These are phyloP conservation scores for Amanita thiersii DNA, from an alignment of 768 basidiomycete species.

Conservation along the genomic window DNA sequence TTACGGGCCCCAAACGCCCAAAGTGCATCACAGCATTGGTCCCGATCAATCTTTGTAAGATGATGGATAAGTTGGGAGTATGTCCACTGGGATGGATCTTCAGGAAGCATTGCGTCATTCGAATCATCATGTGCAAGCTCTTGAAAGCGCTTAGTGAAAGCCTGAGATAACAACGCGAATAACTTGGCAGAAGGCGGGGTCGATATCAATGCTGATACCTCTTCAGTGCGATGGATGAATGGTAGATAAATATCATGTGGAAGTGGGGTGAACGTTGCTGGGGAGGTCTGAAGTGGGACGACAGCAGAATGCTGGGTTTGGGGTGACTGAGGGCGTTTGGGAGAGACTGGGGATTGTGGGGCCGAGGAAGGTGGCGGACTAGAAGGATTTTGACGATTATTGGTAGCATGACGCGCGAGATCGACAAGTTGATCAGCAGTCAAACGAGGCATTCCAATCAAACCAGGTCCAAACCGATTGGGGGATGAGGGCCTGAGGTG, in stretches of 20 bases:
- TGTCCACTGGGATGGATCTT: conserved; percentile 65
- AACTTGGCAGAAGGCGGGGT: conserved; percentile 60
- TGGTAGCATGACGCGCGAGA: conserved; percentile 56
- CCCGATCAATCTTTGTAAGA: conserved; percentile 56
- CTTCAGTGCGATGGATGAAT: conserved; percentile 75
- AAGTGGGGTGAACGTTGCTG: conserved; percentile 65
- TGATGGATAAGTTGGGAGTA: conserved; percentile 63
- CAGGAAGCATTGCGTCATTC: conserved; percentile 24
- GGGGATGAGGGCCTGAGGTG: conserved; percentile 45
- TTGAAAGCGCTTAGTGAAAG: conserved; percentile 33
- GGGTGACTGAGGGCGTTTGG: conserved; percentile 19
- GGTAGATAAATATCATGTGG: conserved; percentile 77
- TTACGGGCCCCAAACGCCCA: conserved; percentile 72
- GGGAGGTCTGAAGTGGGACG: conserved; percentile 18
- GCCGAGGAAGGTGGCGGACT: conserved; percentile 10
- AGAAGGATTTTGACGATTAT: conserved; percentile 21
- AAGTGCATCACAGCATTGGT: conserved; percentile 54
- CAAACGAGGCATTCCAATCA: conserved; percentile 39
- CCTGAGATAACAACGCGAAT: conserved; percentile 67
- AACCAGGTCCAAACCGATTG: conserved; percentile 14
- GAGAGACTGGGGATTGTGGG: conserved; percentile 11
- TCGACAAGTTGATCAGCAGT: conserved; percentile 71
- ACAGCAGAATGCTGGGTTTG: conserved; percentile 10
- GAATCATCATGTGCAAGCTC: conserved; percentile 8
- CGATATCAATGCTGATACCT: conserved; percentile 63